phyloP scores from a whole-genome alignment of 768 basidiomycete species.

The Porphyrellus cyaneotinctus region DNA sequence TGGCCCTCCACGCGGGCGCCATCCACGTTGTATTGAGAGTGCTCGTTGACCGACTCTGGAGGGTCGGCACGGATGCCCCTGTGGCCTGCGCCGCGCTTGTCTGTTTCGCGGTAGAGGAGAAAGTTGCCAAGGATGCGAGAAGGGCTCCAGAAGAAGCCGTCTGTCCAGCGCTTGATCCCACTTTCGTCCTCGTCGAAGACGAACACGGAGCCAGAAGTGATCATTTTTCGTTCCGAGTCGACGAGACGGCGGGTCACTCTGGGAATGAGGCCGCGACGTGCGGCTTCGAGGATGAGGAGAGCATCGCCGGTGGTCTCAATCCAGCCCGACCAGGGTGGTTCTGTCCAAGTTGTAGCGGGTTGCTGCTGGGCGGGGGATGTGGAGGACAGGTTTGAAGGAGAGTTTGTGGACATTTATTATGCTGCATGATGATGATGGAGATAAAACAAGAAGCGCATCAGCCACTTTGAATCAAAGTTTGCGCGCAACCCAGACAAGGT shows the following conservation, averaged over 20 bases:
- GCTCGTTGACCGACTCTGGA: constrained; percentile 37
- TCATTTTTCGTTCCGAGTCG: constrained; percentile 90
- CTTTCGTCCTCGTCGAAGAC: constrained; percentile 97
- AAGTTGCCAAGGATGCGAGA: constrained; percentile 93
- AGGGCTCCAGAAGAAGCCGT: constrained; percentile 95
- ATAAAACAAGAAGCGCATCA: constrained; percentile 12
- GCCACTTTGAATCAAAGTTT: constrained; percentile 41
- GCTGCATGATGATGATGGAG: constrained; percentile 15
- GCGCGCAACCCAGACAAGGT: constrained; percentile 47
- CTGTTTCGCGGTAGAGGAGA: constrained; percentile 90
- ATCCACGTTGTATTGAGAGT: constrained; percentile 35
- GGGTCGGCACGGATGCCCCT: constrained; percentile 46
- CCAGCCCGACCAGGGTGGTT: constrained; percentile 91
- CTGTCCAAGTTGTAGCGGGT: constrained; percentile 59
- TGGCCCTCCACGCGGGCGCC: constrained; percentile 33
- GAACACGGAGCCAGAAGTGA: constrained; percentile 90
- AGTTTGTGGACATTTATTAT: constrained; percentile 27
- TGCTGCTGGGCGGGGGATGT: constrained; percentile 21
- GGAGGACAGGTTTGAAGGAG: constrained; percentile 14
- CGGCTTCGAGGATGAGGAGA: constrained; percentile 94
- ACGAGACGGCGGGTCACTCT: constrained; percentile 89
- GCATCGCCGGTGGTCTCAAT: constrained; percentile 95
- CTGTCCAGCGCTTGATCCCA: constrained; percentile 97
- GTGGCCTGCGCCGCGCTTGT: constrained; percentile 71
- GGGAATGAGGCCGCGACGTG: constrained; percentile 83